phyloP scores from a whole-genome alignment of 225 moss, liverwort and hornwort species.

The Bryoerythrophyllum caledonicum region DNA sequence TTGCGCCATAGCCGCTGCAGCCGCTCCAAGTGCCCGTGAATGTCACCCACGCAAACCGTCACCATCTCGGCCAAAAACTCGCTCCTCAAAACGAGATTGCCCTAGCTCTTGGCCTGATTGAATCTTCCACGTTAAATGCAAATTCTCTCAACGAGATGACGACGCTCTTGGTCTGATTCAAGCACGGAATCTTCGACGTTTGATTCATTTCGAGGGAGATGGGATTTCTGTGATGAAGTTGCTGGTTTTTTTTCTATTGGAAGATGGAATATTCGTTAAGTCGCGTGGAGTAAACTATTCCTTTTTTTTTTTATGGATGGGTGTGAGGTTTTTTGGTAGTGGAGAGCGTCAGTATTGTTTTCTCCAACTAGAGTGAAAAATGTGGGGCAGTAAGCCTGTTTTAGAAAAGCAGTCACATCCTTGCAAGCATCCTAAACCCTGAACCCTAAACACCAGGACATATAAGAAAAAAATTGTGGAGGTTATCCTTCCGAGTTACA shows the following conservation, averaged over 20 bases:
- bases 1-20: slow-evolving; percentile 56
- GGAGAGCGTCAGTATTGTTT: background rate
- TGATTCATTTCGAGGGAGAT: background rate
- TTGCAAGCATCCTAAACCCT: too few species aligned
- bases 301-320: background rate
- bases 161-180: background rate
- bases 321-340: background rate
- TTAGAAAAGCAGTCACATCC: too few species aligned
- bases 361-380: background rate
- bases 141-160: too few species aligned
- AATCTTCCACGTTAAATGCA: background rate
- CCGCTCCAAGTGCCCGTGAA: slow-evolving; percentile 62
- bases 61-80: slow-evolving; percentile 17
- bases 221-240: too few species aligned
- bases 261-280: too few species aligned
- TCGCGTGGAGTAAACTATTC: too few species aligned
- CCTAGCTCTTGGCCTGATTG: background rate
- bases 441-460: too few species aligned
- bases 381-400: too few species aligned
- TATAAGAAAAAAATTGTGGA: background rate
- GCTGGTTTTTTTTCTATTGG: too few species aligned
- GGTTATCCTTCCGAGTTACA: slow-evolving; percentile 23
- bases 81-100: background rate
- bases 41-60: slow-evolving; percentile 70
- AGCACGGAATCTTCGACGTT: background rate